Base-by-base conservation (phyloP, 108 stramenopile genomes). In the Seminavis robusta region DNA sequence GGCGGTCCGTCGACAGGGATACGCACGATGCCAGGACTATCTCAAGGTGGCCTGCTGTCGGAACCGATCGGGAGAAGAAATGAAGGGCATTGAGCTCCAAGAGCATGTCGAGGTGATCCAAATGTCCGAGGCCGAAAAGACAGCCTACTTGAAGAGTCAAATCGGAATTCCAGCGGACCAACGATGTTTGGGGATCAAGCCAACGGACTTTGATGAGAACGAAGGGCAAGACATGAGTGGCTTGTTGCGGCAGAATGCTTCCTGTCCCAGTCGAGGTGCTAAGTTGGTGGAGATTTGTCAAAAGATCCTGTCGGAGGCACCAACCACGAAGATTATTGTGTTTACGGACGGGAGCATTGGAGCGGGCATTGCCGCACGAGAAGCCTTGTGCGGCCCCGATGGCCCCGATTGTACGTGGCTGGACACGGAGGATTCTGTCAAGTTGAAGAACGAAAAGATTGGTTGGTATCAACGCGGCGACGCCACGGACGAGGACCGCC, bases 281-380 rank as follows among this genome's bases (percentile, higher is more conserved):
- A 67, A 62, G 34, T 49, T 79, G 33, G 57, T 77, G 4, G 41
- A 46, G 41, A 65, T 76, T 15, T 77, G 73, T 49, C 59, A 74
- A n/a, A 31, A 61, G 34, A 88, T 84, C 38, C 47, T 76, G 9
- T 27, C 68, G 37, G 56, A 52, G 10, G 72, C 77, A 25, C 63
- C 72, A 42, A 41, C 47, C 11, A 82, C 84, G n/a, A 90, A 90
- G 52, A 82, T 90, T 28, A 47, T 90, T 32, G 77, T 85, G 8
- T 90, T 90, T 74, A 60, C 83, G 0, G 80, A 86, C 56, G 69
- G 65, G 9, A 23, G 56, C 17, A 76, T 83, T 59, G 81, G 77
- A 8, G 81, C 69, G 1, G 56, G 67, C 2, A 33, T 45, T 29
- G 50, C 45, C 15, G 88, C 84, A 0, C 32, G 43, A 9, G 44